Evolutionary conservation across 2,329 filamentous ascomycete species (phyloP), one percentile per base, ranked within the genome.

Genomic region (Aureobasidium subglaciale): DNA sequence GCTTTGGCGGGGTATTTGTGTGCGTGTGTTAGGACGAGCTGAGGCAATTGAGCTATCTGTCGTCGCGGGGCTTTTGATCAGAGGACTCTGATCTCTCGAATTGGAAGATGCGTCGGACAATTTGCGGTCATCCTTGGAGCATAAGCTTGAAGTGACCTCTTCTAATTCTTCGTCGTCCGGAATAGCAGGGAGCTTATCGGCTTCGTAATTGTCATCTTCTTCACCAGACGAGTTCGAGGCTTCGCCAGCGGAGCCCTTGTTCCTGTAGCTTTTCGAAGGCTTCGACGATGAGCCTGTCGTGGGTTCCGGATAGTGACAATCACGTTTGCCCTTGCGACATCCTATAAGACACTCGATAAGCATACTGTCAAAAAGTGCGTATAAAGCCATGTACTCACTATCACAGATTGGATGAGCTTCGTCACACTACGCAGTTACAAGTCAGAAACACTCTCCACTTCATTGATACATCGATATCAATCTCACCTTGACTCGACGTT

Each of bases 301-400:
- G 27, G 84, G 76, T 45, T 92, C 89, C 2, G 93, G 92, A 68
- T 96, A 99, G 57, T 87, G 78, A 69, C 93, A 99, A 61, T 95
- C 89, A 71, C 93, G 82, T 63, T 85, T 88, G 48, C 92, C 93
- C 72, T 97, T 99, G 63, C 84, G 86, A 71, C 93, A 99, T 65
- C 92, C 90, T 82, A 62, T 42, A 55, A 8, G n/a, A n/a, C n/a
- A n/a, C 13, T 9, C 9, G 32, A 15, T 50, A 4, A 38, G 34
- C 24, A 50, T 13, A 29, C n/a, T 32, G 9, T 2, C 3, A n/a
- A 24, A 27, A 3, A 29, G n/a, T 10, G 20, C n/a, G 24, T 11
- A 30, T 34, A 48, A 18, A 18, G 29, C 43, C n/a, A n/a, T n/a
- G n/a, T 45, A 75, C 79, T 67, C 70, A 82, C 80, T 73, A 68